Evolutionary conservation across 1,284 basidiomycete genomes (phyloP), one percentile per base, ranked within the genome.

Genomic region (Exobasidium cylindrosporum): DNA sequence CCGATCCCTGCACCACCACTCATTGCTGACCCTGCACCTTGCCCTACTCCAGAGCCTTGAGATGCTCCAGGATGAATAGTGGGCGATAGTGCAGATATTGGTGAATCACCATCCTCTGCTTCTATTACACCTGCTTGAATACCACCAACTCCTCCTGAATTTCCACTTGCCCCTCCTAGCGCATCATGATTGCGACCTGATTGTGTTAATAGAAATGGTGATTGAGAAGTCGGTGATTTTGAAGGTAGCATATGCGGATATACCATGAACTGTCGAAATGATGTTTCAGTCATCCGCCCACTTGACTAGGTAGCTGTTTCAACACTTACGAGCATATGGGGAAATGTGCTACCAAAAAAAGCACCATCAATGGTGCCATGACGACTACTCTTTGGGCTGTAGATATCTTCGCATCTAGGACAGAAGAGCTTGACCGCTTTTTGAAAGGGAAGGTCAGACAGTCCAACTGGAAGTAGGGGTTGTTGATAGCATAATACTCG

Each of bases 161-260:
- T 28, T 31, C 53, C 56, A 54, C 40, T 35, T 21, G 49, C 21
- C 14, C 56, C 56, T 4, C 40, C n/a, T 55, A 43, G 23, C 29
- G 35, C 30, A 14, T 35, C 55, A 14, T 21, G 13, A 29, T 17
- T 40, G 7, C 47, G 7, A 21, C 47, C 47, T 32, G 53, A 28
- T 32, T 30, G n/a, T 44, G 59, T 30, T 35, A 74, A 62, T 56
- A 72, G 56, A 43, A 75, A 76, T 3, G 70, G 72, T 14, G 70
- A 69, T 56, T 70, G 73, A 3, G 66, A 58, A 1, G 67, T 62
- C 1, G 72, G 69, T 17, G 72, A 72, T 45, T 78, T 78, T 50
- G 67, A 68, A 83, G 87, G 61, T 85, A 89, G 11, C 90, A 95
- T 73, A 68, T 83, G 17, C 83, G 85, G 65, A 90, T 94, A 65